A percentile compares a stretch with the other conserved stretches of the same genome.
Evolutionary conservation across 2,329 filamentous ascomycete species (phyloP).

Genomic region (Fusarium tjaetaba): DNA sequence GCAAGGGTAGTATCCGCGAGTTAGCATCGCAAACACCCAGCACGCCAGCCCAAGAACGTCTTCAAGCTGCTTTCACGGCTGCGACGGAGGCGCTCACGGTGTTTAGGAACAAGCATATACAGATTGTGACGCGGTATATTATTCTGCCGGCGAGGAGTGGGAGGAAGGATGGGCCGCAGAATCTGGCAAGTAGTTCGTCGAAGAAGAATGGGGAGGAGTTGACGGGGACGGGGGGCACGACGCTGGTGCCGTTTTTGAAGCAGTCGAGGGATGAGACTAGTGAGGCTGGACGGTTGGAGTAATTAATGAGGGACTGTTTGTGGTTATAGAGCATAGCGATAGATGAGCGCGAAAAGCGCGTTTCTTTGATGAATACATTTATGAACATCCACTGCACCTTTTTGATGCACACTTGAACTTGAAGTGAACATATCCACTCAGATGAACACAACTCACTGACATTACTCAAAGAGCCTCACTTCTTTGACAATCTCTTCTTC

Average conservation of each 20-base stretch:
- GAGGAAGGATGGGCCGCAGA: constrained; percentile 44
- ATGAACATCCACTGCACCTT: not conserved
- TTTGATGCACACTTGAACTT: no score
- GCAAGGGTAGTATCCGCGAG: constrained; percentile 77
- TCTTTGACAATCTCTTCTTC: not conserved
- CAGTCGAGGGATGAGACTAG: constrained; percentile 86
- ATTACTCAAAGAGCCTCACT: no score
- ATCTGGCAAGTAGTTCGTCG: constrained; percentile 58
- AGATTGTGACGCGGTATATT: constrained; percentile 91
- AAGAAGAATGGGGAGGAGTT: constrained; percentile 59
- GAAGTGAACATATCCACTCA: not conserved
- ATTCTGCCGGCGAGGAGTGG: constrained; percentile 74
- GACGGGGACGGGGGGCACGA: constrained; percentile 87
- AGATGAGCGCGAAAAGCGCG: not conserved
- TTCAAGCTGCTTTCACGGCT: constrained; percentile 68
- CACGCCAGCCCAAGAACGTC: constrained; percentile 59
- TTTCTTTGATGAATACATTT: not conserved
- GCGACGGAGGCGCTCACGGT: constrained; percentile 79
- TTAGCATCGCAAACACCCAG: constrained; percentile 67
- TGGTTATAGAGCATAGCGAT: constrained; percentile 12
- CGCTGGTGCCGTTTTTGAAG: constrained; percentile 88
- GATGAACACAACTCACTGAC: not conserved
- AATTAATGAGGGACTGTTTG: not conserved
- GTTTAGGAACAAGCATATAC: constrained; percentile 87
- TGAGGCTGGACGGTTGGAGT: constrained; percentile 48